These are phyloP conservation scores for Trametes hirsuta DNA, from an alignment of 1,284 basidiomycete genomes.

Conservation along the genomic window DNA sequence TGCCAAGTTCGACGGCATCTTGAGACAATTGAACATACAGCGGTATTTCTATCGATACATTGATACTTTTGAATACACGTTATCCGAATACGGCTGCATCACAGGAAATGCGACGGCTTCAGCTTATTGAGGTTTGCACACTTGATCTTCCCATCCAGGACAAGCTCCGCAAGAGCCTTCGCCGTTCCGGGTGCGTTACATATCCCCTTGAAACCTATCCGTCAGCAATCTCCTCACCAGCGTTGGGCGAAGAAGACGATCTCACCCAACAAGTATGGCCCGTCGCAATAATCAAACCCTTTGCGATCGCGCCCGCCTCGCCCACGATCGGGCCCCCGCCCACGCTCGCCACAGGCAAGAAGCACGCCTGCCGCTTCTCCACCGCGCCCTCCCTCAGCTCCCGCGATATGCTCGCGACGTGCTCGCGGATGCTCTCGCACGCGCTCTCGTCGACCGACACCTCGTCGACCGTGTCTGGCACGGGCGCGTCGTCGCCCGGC, in stretches of 20 bases:
- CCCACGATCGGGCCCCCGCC: conserved; percentile 66
- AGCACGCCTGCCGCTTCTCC: conserved; percentile 68
- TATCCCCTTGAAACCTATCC: conserved; percentile 52
- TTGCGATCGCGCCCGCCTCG: conserved; percentile 48
- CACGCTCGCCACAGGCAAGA: conserved; percentile 55
- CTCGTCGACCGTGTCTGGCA: conserved; percentile 65
- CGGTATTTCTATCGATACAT: no score
- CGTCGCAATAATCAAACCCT: conserved; percentile 62
- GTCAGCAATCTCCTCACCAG: not conserved
- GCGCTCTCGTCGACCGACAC: conserved; percentile 55
- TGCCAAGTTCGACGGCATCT: no score
- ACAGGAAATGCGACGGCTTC: conserved; percentile 25
- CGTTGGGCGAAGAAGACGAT: not conserved
- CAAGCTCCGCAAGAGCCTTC: conserved; percentile 57
- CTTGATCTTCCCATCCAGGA: conserved; percentile 57
- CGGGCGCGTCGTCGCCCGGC: conserved; percentile 59
- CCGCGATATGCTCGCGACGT: conserved; percentile 60
- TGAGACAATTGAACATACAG: no score
- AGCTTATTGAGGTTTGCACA: conserved; percentile 54
- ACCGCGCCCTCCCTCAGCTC: conserved; percentile 55
- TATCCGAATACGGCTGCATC: no score
- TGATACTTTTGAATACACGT: no score
- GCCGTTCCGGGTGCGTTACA: conserved; percentile 75
- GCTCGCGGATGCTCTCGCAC: conserved; percentile 55
- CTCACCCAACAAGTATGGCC: conserved; percentile 64